Evolutionary conservation across 2,329 filamentous ascomycete species (phyloP), one percentile per base, ranked within the genome.

Genomic region (Orbilia quercus): DNA sequence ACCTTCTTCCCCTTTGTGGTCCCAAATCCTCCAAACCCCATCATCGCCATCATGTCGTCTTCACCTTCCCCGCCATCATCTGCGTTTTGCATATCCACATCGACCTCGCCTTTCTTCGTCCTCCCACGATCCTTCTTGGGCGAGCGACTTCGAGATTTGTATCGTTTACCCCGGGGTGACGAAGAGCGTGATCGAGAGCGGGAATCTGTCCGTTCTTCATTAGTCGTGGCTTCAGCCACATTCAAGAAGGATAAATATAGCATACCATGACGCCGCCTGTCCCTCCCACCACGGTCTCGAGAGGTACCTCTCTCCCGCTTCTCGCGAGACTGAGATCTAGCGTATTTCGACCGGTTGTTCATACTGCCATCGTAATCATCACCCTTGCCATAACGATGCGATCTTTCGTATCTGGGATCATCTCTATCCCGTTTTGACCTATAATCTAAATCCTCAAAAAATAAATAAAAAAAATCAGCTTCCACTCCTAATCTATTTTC

Each of bases 1-100:
- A 98, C 88, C 79, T 97, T 95, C 60, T 90, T 92, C 70, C 90
- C 88, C 82, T 98, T 96, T n/a, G 95, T 98, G 22, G 87, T 89
- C 66, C 88, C 89, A 81, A 98, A 98, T 0, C 86, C 87, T 20
- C 88, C 88, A 79, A 98, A 97, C 0, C 95, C 95, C 91, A 98
- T 94, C 83, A 93, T 88, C 54, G 89, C 88, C 78, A 88, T 85
- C 89, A 98, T 94, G 67, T 86, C 86, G 53, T 89, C 87, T 74
- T 89, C 88, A 75, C 93, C 90, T 64, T 85, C 85, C 25, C 85
- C 85, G 54, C 84, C 82, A 14, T 84, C 79, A 28, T 84, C 82
- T 42, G 85, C 85, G 16, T 84, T 82, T 7, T 82, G 82, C 7
- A 86, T 84, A 14, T 85, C 83, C 34, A 80, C 79, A 59, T 81